Evolutionary conservation across 176 grass and related monocot species (phyloP).

Genomic region (Paspalum notatum): DNA sequence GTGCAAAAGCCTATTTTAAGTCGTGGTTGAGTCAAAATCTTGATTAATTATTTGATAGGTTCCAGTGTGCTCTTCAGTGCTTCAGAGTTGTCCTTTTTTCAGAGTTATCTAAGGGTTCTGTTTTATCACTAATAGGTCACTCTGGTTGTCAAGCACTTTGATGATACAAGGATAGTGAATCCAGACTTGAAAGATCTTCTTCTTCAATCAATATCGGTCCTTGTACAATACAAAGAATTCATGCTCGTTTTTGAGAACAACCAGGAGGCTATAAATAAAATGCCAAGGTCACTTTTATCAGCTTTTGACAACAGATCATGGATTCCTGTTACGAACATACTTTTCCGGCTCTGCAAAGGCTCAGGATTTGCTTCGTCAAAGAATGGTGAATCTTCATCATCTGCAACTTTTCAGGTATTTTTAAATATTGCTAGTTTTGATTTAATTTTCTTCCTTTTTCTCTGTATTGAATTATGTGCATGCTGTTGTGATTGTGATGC

Average conservation of each 20-base stretch:
- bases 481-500: background rate
- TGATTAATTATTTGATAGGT: background rate
- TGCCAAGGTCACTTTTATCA: conserved; percentile 72
- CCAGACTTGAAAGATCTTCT: conserved; percentile 82
- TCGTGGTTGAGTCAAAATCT: background rate
- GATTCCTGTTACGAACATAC: conserved; percentile 86
- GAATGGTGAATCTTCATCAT: conserved; percentile 70
- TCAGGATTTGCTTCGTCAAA: conserved; percentile 80
- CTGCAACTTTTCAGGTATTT: conserved; percentile 73
- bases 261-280: conserved; percentile 65
- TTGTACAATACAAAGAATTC: conserved; percentile 85
- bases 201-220: conserved; percentile 81
- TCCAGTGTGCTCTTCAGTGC: conserved; percentile 10
- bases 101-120: conserved; percentile 33
- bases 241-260: conserved; percentile 90
- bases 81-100: conserved; percentile 17
- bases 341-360: conserved; percentile 76
- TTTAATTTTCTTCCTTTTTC: background rate
- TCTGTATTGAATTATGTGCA: conserved; percentile 5
- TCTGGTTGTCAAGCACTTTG: conserved; percentile 81
- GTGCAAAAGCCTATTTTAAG: background rate
- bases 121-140: conserved; percentile 60
- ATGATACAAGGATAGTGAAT: conserved; percentile 76
- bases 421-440: background rate
- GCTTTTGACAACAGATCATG: conserved; percentile 91